These are phyloP conservation scores for Chlamydomonas asymmetrica DNA, from an alignment of 139 green algal species.

Conservation along the genomic window DNA sequence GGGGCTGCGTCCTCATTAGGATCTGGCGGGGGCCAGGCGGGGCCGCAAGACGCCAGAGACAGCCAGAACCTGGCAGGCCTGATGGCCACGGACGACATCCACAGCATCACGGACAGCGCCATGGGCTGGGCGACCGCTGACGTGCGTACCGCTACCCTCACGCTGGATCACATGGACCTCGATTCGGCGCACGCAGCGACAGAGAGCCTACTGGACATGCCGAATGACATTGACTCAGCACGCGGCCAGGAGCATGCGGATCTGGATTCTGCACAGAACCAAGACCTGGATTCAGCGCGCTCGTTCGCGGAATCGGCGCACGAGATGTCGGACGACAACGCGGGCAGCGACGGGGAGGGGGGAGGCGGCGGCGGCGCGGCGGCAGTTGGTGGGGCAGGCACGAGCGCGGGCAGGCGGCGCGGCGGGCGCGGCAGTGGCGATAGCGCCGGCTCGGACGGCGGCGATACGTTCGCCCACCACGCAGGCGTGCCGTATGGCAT, in stretches of 20 bases:
- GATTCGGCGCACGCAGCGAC: neutral
- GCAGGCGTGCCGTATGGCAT: too few species aligned
- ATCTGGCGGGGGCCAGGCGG: neutral
- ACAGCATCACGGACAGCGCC: constrained; percentile 34
- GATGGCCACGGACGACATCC: constrained; percentile 4
- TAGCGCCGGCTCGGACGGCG: neutral
- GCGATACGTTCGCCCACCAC: neutral
- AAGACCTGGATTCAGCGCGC: neutral
- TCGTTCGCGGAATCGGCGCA: neutral
- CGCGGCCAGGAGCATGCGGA: constrained; percentile 2
- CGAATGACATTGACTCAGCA: constrained; percentile 26
- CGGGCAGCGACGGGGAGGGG: neutral
- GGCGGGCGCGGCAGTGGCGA: neutral
- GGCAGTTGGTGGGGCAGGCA: neutral
- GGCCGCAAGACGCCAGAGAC: too few species aligned
- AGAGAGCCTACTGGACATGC: neutral
- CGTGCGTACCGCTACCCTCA: neutral
- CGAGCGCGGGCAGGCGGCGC: neutral
- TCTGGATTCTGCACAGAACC: neutral
- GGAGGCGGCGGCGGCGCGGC: neutral
- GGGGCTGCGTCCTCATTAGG: neutral
- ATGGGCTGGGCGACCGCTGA: constrained; percentile 14
- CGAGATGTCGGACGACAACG: neutral
- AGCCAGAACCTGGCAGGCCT: neutral
- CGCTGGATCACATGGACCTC: constrained; percentile 1